Conservation (phyloP, 2,329 filamentous ascomycete species). For the Chrysosporium queenslandicum region DNA sequence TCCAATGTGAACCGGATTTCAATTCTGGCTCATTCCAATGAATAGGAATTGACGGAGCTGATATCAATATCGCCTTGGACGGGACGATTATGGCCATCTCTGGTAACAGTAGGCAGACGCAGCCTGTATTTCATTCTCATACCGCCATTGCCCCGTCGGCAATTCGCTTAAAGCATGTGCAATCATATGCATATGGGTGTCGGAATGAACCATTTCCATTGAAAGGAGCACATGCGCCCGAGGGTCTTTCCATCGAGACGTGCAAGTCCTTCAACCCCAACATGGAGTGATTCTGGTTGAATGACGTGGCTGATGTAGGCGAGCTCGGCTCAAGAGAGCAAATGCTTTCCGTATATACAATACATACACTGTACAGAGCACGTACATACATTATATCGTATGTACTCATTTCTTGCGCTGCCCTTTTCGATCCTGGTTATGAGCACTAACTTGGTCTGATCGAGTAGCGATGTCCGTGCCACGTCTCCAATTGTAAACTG, state of each 20-base stretch:
- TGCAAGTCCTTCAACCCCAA: background rate
- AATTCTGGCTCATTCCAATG: constrained; percentile 5
- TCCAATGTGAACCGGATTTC: constrained; percentile 5
- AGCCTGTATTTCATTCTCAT: background rate
- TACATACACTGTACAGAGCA: too few relatives aligned
- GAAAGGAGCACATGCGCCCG: background rate
- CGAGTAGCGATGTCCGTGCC: background rate
- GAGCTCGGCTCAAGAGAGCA: background rate
- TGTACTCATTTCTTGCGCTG: background rate
- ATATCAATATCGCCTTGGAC: constrained; percentile 3
- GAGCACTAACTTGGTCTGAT: background rate
- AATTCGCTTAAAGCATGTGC: background rate
- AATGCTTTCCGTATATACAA: background rate
- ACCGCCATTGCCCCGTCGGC: background rate
- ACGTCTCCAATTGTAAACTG: background rate
- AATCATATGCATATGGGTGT: background rate
- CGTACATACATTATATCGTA: background rate
- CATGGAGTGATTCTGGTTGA: background rate
- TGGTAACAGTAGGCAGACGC: background rate
- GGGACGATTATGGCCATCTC: background rate
- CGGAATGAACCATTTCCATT: background rate
- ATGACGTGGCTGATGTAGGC: constrained; percentile 4
- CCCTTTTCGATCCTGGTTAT: background rate
- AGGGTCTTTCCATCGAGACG: background rate
- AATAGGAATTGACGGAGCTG: constrained; percentile 7